A percentile compares a stretch with the other conserved stretches of the same genome.
These are phyloP conservation scores for Gossypium trilobum DNA, from an alignment of 441 rosid species.

Conservation along the genomic window DNA sequence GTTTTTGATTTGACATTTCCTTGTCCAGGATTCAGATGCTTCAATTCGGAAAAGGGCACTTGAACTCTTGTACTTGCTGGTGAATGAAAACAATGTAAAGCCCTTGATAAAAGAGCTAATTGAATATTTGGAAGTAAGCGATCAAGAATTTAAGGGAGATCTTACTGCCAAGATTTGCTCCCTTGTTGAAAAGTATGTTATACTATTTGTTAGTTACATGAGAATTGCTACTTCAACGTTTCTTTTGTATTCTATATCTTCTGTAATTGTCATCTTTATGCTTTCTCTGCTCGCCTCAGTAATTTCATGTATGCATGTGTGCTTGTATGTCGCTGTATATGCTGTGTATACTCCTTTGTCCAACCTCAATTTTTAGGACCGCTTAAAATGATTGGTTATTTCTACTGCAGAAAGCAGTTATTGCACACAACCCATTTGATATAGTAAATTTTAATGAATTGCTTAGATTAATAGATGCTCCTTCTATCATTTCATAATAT, in stretches of 20 bases:
- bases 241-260: constrained; percentile 1
- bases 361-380: neutral
- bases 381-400: neutral
- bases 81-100: constrained; percentile 86
- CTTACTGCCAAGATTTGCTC: constrained; percentile 97
- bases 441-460: neutral
- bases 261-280: neutral
- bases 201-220: constrained; percentile 17
- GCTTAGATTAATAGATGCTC: neutral
- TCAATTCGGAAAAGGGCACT: constrained; percentile 96
- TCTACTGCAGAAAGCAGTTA: neutral
- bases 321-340: neutral
- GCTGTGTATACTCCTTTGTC: neutral
- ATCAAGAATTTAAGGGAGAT: constrained; percentile 89
- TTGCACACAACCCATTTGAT: neutral
- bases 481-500: neutral
- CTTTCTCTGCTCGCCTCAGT: neutral
- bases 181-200: constrained; percentile 86
- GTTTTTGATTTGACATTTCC: constrained; percentile 25
- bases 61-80: constrained; percentile 76
- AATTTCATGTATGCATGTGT: neutral
- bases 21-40: constrained; percentile 91
- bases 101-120: constrained; percentile 80
- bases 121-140: constrained; percentile 90
- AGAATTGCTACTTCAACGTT: constrained; percentile 12